Conservation (phyloP, 306 rosid genomes). For the Lathyrus oleraceus region DNA sequence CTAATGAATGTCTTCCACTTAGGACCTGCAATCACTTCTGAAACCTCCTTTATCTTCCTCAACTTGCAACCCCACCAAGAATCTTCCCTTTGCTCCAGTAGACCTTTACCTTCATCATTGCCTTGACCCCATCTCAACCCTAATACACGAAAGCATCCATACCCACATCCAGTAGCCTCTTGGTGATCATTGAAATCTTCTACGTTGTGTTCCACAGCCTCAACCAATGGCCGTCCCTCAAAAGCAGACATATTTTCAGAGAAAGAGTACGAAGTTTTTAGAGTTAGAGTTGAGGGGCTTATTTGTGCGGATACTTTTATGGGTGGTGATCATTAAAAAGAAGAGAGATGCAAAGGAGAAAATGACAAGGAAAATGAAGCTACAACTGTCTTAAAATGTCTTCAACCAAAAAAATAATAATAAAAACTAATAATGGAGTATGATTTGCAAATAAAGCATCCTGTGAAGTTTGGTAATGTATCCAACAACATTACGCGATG, state of each 20-base stretch:
- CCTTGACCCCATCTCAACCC: slow-evolving; percentile 32
- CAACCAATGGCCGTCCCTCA: slow-evolving; percentile 38
- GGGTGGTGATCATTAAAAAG: slow-evolving; percentile 10
- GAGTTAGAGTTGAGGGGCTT: neutral
- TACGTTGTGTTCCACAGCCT: slow-evolving; percentile 26
- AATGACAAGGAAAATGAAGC: slow-evolving; percentile 33
- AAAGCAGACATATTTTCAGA: slow-evolving; percentile 39
- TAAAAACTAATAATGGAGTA: neutral
- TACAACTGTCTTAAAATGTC: slow-evolving; percentile 22
- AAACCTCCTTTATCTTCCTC: slow-evolving; percentile 48
- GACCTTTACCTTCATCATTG: slow-evolving; percentile 21
- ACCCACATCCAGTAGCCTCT: slow-evolving; percentile 48
- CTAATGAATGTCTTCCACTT: slow-evolving; percentile 75
- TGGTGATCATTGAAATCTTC: slow-evolving; percentile 32
- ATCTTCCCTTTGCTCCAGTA: slow-evolving; percentile 36
- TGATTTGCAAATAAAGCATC: neutral
- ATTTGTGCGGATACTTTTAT: neutral
- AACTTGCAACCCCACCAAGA: slow-evolving; percentile 49
- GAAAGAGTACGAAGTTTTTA: neutral
- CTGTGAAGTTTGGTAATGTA: slow-evolving; percentile 2
- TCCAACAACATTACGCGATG: neutral
- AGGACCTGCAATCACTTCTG: slow-evolving; percentile 64
- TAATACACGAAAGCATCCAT: slow-evolving; percentile 48
- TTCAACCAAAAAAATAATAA: slow-evolving; percentile 15
- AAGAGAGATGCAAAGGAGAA: slow-evolving; percentile 15